These are phyloP conservation scores for Candolleomyces eurysporus DNA, from an alignment of 768 basidiomycete species.

Conservation along the genomic window DNA sequence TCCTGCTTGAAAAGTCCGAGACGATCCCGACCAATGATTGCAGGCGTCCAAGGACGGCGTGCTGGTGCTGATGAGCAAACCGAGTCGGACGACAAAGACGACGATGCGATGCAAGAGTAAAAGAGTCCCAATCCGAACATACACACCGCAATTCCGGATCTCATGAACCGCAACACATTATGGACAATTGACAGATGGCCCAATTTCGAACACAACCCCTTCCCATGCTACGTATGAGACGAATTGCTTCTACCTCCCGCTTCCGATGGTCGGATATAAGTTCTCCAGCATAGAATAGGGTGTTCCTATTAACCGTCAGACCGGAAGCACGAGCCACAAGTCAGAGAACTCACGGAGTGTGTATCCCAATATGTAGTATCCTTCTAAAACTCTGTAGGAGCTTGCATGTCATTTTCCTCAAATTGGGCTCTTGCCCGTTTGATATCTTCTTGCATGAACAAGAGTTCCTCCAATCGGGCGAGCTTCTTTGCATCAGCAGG, in stretches of 20 bases:
- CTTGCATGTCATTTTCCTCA: slow-evolving; percentile 44
- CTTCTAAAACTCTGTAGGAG: slow-evolving; percentile 44
- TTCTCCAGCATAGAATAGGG: background rate
- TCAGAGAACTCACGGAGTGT: background rate
- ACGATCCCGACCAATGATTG: background rate
- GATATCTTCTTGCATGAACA: slow-evolving; percentile 94
- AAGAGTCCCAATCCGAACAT: background rate
- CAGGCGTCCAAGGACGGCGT: slow-evolving; percentile 57
- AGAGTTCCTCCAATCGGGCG: slow-evolving; percentile 85
- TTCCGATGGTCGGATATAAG: background rate
- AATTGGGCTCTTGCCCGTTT: slow-evolving; percentile 84
- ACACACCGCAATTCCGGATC: background rate
- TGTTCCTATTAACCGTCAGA: background rate
- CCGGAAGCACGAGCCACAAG: background rate
- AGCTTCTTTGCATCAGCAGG: slow-evolving; percentile 92
- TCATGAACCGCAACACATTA: background rate
- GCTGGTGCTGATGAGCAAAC: slow-evolving; percentile 27
- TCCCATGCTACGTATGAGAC: background rate
- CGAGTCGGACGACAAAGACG: slow-evolving; percentile 32
- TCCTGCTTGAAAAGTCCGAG: slow-evolving; percentile 2
- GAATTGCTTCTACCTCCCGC: background rate
- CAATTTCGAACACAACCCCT: background rate
- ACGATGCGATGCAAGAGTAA: slow-evolving; percentile 68
- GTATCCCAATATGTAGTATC: background rate
- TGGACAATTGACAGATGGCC: background rate